These are phyloP conservation scores for Tetragonia tetragonoides DNA, from an alignment of 148 eudicot species.

Conservation along the genomic window DNA sequence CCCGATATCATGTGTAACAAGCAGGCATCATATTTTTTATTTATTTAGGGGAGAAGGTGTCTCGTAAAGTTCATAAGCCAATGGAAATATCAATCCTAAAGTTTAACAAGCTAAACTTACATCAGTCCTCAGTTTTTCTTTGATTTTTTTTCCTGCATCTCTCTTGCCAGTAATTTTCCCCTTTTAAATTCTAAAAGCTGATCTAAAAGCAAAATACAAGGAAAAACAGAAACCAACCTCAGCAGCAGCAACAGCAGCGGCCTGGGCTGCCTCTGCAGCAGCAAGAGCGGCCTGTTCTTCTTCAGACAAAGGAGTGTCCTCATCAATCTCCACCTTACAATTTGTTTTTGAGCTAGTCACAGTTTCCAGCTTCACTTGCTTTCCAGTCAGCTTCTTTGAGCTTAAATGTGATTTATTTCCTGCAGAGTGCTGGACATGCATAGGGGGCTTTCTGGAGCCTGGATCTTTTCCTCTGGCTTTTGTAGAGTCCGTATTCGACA, in stretches of 20 bases:
- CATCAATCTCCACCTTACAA: slow-evolving; percentile 37
- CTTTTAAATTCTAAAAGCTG: not conserved
- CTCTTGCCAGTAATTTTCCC: not conserved
- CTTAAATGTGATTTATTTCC: slow-evolving; percentile 41
- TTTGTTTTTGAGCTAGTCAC: slow-evolving; percentile 38
- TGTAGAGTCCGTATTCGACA: slow-evolving; percentile 46
- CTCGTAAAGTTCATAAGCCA: not conserved
- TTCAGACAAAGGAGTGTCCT: slow-evolving; percentile 56
- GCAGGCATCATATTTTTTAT: not conserved
- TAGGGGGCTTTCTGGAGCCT: slow-evolving; percentile 56
- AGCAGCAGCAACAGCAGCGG: slow-evolving; percentile 87
- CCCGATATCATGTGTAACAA: not conserved
- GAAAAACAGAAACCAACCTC: slow-evolving; percentile 52
- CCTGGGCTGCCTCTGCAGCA: slow-evolving; percentile 94
- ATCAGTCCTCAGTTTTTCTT: not conserved
- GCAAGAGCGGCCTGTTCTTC: slow-evolving; percentile 85
- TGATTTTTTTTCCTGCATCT: not conserved
- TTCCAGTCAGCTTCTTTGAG: slow-evolving; percentile 45
- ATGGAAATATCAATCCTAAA: not conserved
- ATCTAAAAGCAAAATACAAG: not conserved
- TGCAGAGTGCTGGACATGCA: slow-evolving; percentile 40
- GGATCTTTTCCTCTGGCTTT: slow-evolving; percentile 50
- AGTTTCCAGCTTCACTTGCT: slow-evolving; percentile 48
- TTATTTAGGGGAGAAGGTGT: not conserved
- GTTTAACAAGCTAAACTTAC: not conserved